Percentiles rank a stretch among this genome's conserved stretches.
Evolutionary conservation across 2,329 filamentous ascomycete species (phyloP).

Genomic region (Phyllosticta citribraziliensis): DNA sequence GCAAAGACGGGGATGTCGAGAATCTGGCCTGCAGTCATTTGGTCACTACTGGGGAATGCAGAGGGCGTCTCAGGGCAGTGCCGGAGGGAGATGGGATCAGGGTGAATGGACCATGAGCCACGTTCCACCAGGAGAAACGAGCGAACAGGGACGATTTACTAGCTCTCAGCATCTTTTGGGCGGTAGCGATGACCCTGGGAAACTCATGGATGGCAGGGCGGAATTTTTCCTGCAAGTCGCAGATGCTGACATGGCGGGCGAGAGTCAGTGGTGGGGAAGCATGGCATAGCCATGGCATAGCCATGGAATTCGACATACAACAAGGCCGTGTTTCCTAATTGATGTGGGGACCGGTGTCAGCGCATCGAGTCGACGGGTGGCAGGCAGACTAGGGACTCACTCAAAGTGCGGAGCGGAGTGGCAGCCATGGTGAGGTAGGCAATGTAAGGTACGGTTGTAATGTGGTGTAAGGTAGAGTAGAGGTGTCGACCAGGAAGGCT

Average conservation of each 20-base stretch:
- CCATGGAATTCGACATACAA: slow-evolving; percentile 23
- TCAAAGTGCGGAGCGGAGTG: slow-evolving; percentile 3
- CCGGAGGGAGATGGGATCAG: background rate
- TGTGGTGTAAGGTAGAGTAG: background rate
- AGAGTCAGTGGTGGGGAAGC: background rate
- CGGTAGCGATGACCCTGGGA: slow-evolving; percentile 54
- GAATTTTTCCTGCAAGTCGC: slow-evolving; percentile 93
- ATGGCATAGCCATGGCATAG: background rate
- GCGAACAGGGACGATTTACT: slow-evolving; percentile 22
- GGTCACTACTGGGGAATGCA: background rate
- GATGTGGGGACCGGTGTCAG: slow-evolving; percentile 12
- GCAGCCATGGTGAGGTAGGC: slow-evolving; percentile 1
- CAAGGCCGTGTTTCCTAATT: slow-evolving; percentile 26
- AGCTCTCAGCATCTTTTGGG: slow-evolving; percentile 43
- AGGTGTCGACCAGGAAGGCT: background rate
- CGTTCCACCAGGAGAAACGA: background rate
- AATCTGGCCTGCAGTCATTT: slow-evolving; percentile 32
- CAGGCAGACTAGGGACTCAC: background rate
- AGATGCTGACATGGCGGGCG: slow-evolving; percentile 51
- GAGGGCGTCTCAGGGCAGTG: background rate
- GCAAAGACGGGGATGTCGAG: slow-evolving; percentile 71
- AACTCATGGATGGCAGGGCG: slow-evolving; percentile 74
- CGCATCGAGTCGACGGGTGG: background rate
- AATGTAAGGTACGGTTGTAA: background rate
- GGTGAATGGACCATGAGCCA: background rate